These are phyloP conservation scores for Clonostachys chloroleuca DNA, from an alignment of 2,329 filamentous ascomycete genomes.

Conservation along the genomic window DNA sequence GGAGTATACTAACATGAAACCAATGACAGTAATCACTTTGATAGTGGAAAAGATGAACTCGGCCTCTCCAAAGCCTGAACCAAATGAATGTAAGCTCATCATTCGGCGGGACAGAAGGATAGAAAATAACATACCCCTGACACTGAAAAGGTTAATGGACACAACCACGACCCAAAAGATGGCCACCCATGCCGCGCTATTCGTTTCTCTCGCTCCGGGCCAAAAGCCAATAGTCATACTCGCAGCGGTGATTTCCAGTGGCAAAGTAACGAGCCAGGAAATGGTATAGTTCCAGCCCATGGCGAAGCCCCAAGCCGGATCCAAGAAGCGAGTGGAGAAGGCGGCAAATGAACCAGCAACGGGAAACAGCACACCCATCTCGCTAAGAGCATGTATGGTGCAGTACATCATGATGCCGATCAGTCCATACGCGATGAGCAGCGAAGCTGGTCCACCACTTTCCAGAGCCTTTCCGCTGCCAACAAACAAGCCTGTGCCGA, in stretches of 20 bases:
- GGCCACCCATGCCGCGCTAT: constrained; percentile 73
- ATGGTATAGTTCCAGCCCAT: constrained; percentile 96
- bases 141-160: constrained; percentile 80
- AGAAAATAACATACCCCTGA: constrained; percentile 38
- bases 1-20: constrained; percentile 65
- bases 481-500: constrained; percentile 84
- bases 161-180: constrained; percentile 76
- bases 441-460: constrained; percentile 70
- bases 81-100: too few relatives aligned
- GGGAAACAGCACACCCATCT: constrained; percentile 86
- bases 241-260: constrained; percentile 82
- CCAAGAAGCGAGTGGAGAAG: constrained; percentile 87
- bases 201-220: constrained; percentile 54
- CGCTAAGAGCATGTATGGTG: constrained; percentile 86
- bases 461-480: constrained; percentile 70
- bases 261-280: constrained; percentile 81
- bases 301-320: constrained; percentile 91
- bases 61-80: constrained; percentile 73
- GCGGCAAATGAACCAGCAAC: constrained; percentile 89
- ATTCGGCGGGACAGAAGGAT: too few relatives aligned
- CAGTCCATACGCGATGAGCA: constrained; percentile 73
- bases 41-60: constrained; percentile 85
- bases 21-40: constrained; percentile 82
- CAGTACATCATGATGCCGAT: constrained; percentile 87
- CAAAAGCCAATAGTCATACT: constrained; percentile 82